Base-by-base conservation (phyloP, 768 basidiomycete genomes). In the Boletus bicolor region DNA sequence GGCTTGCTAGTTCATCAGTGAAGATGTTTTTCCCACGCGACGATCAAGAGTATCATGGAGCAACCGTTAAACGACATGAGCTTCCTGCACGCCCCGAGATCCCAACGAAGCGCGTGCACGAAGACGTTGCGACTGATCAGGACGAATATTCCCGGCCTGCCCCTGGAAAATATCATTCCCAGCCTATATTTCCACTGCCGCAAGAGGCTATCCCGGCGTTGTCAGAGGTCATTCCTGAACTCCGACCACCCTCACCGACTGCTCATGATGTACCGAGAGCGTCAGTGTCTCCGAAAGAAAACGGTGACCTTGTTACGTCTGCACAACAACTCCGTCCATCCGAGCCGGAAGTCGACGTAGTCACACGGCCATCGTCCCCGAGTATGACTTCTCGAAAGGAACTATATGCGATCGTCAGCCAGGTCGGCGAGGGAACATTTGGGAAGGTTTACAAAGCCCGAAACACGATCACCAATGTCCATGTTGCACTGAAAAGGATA, bases 381-480 rank as follows among this genome's bases (percentile, higher is more conserved):
- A 65, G 63, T 21, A 21, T 57, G 2, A 55, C 64, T 15, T 67
- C 73, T 44, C 65, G 65, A 32, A 75, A 76, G 51, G 88, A 92
- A 55, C 68, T 93, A 19, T 99, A 97, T 71, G 82, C 84, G 49
- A 91, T 94, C 57, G 79, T 98, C 26, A 88, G 84, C 46, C 95
- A 98, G 65, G 97, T 99, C 43, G 97, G 97, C 11, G 96, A 98
- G 72, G 97, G 97, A 3, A 99, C 97, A 2, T 99, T 98, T 68
- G 96, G 96, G 24, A 96, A 98, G 70, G 96, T 99, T 1, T 90
- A 97, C 76, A 99, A 99, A 72, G 96, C 96, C 4, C 82, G 84
- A 56, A 94, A 96, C 61, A 85, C 81, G 10, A 77, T 86, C 46
- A 87, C 84, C n/a, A 87, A 84, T 37, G 69, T 79, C 12, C 76